Evolutionary conservation across 2,329 filamentous ascomycete genomes (phyloP).

Genomic region (Aspergillus latus): DNA sequence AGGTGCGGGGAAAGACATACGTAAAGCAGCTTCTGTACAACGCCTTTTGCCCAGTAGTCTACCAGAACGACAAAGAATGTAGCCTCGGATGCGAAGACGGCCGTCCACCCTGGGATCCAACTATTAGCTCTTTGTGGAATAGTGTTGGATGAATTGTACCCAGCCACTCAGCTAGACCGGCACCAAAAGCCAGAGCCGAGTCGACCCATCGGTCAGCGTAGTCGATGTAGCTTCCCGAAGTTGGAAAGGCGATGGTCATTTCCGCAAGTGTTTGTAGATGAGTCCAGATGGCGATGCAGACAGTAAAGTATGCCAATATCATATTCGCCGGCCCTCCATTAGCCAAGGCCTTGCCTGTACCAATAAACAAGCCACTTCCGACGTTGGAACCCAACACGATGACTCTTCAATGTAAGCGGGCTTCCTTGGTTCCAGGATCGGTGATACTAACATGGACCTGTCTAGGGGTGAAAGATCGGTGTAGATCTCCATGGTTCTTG

Average conservation of each 20-base stretch:
- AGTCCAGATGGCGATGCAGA: slow-evolving; percentile 13
- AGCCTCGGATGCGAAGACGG: slow-evolving; percentile 9
- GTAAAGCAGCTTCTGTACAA: slow-evolving; percentile 8
- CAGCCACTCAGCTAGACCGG: slow-evolving; percentile 30
- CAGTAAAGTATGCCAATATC: slow-evolving; percentile 6
- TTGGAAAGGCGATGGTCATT: slow-evolving; percentile 24
- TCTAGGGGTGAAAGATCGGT: slow-evolving; percentile 2
- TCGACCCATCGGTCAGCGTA: slow-evolving; percentile 42
- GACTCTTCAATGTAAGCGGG: neutral
- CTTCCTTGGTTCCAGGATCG: neutral
- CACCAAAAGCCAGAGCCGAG: slow-evolving; percentile 40
- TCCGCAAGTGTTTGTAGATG: slow-evolving; percentile 13
- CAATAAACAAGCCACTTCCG: slow-evolving; percentile 14
- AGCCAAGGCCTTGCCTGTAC: slow-evolving; percentile 11
- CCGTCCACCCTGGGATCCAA: slow-evolving; percentile 7
- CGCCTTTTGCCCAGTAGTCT: slow-evolving; percentile 4
- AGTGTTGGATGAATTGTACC: slow-evolving; percentile 6
- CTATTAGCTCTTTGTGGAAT: neutral
- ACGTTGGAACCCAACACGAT: slow-evolving; percentile 11
- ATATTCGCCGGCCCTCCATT: slow-evolving; percentile 13
- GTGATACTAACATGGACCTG: slow-evolving; percentile 1
- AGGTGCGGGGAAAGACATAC: neutral
- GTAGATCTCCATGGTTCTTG: neutral
- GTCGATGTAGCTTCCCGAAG: slow-evolving; percentile 40
- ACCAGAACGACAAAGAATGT: slow-evolving; percentile 14